phyloP scores from a whole-genome alignment of 768 basidiomycete species.

The Podaxis sp. region DNA sequence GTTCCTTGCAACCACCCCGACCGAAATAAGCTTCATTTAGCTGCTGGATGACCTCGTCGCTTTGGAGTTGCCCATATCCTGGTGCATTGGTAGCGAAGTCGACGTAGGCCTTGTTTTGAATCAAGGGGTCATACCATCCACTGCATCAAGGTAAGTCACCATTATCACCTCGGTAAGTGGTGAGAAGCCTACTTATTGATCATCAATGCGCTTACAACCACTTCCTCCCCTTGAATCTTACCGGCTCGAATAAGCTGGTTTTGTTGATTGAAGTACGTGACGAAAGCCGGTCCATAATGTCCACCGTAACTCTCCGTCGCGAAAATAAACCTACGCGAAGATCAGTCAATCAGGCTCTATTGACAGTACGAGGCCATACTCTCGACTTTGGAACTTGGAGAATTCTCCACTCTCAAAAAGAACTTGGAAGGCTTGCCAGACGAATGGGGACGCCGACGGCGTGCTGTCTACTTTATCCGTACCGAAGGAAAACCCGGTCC shows the following conservation, averaged over 20 bases:
- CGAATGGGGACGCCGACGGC: constrained; percentile 48
- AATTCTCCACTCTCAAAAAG: constrained; percentile 56
- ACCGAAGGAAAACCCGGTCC: constrained; percentile 63
- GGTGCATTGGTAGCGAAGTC: constrained; percentile 61
- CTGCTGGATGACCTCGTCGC: constrained; percentile 38
- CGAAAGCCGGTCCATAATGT: constrained; percentile 69
- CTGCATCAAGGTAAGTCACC: constrained; percentile 27
- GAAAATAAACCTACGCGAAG: constrained; percentile 24
- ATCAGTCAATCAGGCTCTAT: constrained; percentile 7
- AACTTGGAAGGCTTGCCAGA: constrained; percentile 65
- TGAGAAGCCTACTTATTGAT: constrained; percentile 46
- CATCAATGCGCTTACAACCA: constrained; percentile 60
- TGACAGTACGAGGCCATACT: constrained; percentile 60
- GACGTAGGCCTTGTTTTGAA: constrained; percentile 61
- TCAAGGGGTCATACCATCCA: constrained; percentile 65
- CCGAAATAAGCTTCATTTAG: constrained; percentile 50
- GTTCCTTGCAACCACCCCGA: constrained; percentile 49
- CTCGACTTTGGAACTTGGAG: constrained; percentile 39
- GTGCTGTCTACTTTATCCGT: constrained; percentile 47
- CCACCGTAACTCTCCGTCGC: constrained; percentile 54
- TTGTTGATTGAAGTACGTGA: constrained; percentile 60
- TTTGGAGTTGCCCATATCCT: constrained; percentile 63
- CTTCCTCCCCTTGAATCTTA: constrained; percentile 42
- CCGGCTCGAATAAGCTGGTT: constrained; percentile 49
- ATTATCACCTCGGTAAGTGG: neutral